Evolutionary conservation across 108 stramenopile species (phyloP), one percentile per base, ranked within the genome.

Genomic region (Nitzschia sp.): DNA sequence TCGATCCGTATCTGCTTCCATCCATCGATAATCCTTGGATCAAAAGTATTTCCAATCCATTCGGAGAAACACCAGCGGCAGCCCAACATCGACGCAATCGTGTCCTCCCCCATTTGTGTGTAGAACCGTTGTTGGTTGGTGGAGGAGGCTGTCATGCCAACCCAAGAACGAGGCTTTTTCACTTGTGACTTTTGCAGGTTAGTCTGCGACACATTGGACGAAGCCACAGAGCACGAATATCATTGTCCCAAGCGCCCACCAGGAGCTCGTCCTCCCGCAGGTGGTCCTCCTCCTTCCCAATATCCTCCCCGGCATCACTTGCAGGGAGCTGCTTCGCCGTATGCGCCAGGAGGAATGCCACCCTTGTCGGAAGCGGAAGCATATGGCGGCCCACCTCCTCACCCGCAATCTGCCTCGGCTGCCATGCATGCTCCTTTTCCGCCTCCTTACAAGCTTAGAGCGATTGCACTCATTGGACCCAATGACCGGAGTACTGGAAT

Each of bases 111-210:
- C 19, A 25, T 21, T 54, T 24, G 19, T 12, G 19, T 54, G 19
- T 21, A 20, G 53, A 12, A 20, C 21, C 53, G 29, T 34, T 34
- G 29, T 34, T 34, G 29, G 29, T 46, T 38, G 43, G 10, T 20
- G 10, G 43, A 22, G 20, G 41, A 48, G 46, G 3, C 21, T 65
- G 63, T 29, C 24, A 81, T 82, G 81, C 81, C 81, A 41, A 71
- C 65, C 38, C 81, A 82, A 66, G 56, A 65, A 21, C 56, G 81
- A 52, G 81, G 81, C 37, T 77, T 82, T 48, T 84, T 73, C 63
- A 50, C 65, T 46, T 84, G 83, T 54, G 76, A 77, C 55, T 78
- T 63, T 71, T 84, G 83, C 50, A 54, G 67, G 25, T 19, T 67
- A 19, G 67, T 66, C 37, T 74, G 53, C 57, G 63, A 75, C 52